These are phyloP conservation scores for Malbranchea zuffiana DNA, from an alignment of 2,329 filamentous ascomycete species.

Conservation along the genomic window DNA sequence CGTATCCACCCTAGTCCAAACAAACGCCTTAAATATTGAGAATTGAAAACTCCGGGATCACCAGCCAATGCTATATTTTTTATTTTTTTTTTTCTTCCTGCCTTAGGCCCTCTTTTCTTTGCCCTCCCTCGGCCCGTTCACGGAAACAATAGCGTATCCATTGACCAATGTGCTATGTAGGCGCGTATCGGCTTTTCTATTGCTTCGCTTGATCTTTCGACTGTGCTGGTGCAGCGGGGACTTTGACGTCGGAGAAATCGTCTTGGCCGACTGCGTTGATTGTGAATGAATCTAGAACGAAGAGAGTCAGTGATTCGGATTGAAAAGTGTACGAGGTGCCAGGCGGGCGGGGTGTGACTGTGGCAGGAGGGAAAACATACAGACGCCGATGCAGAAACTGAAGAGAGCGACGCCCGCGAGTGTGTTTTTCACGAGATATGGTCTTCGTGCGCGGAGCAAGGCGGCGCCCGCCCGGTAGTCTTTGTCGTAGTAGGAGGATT, in stretches of 20 bases:
- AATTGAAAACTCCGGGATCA: too few species aligned
- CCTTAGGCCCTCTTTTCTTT: too few species aligned
- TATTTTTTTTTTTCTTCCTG: too few species aligned
- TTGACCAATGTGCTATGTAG: too few species aligned
- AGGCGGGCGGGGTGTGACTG: neutral
- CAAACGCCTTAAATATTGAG: too few species aligned
- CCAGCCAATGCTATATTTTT: too few species aligned
- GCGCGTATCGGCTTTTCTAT: too few species aligned
- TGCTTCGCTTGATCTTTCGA: neutral
- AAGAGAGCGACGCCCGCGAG: constrained; percentile 67
- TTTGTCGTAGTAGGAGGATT: constrained; percentile 85
- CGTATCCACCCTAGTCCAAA: too few species aligned
- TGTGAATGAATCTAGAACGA: constrained; percentile 51
- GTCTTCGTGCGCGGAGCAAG: constrained; percentile 79
- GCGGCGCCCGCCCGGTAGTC: constrained; percentile 76
- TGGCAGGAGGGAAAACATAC: constrained; percentile 50
- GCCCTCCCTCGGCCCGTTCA: too few species aligned
- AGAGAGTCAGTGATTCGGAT: neutral
- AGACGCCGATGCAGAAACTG: constrained; percentile 69
- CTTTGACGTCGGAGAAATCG: constrained; percentile 89
- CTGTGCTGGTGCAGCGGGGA: constrained; percentile 58
- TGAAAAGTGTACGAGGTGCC: neutral
- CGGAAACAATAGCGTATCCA: too few species aligned
- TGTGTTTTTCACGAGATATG: constrained; percentile 84
- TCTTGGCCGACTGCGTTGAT: constrained; percentile 86